Base-by-base conservation (phyloP, 495 filamentous ascomycete species). In the Evernia prunastri region DNA sequence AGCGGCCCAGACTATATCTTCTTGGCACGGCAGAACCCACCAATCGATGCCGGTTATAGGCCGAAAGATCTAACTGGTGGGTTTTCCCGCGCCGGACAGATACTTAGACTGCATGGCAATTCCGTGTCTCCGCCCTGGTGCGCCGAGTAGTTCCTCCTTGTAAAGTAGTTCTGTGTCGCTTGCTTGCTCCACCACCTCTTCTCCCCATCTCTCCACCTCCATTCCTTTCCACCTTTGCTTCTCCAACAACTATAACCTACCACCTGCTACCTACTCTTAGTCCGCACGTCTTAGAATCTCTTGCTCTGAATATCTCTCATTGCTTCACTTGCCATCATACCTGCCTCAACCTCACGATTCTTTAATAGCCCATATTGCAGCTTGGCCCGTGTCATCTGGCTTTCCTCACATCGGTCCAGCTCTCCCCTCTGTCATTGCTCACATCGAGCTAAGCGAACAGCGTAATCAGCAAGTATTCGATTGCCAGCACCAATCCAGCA, bases 131-230 rank as follows among this genome's bases (percentile, higher is more conserved):
- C 51, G 25, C 45, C 45, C 49, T 27, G 45, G 45, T 49, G 45
- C 49, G 49, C 51, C 51, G 51, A 54, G 51, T 54, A 54, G 49
- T 53, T 53, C 49, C 49, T 53, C 25, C 49, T 53, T 23, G 4
- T 40, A 7, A 2, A 7, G 2, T 13, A 40, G 37, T 40, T n/a
- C 18, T 53, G 49, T 53, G 25, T 53, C 29, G 51, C 51, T 54
- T 17, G 49, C 45, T 51, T 17, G 49, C 45, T 51, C 45, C 51
- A 54, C 51, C 51, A 54, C 17, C 51, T 54, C 29, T 33, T 12
- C 10, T 53, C 25, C 15, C 13, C 6, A 1, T 3, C 7, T 29
- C 25, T 15, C 9, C 11, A 1, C 15, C 7, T 31, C 11, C 27
- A 0, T 5, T 29, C 27, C 49, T 53, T 13, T 18, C 4, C 17